phyloP scores from a whole-genome alignment of 345 rosid species.

The Aethionema arabicum region DNA sequence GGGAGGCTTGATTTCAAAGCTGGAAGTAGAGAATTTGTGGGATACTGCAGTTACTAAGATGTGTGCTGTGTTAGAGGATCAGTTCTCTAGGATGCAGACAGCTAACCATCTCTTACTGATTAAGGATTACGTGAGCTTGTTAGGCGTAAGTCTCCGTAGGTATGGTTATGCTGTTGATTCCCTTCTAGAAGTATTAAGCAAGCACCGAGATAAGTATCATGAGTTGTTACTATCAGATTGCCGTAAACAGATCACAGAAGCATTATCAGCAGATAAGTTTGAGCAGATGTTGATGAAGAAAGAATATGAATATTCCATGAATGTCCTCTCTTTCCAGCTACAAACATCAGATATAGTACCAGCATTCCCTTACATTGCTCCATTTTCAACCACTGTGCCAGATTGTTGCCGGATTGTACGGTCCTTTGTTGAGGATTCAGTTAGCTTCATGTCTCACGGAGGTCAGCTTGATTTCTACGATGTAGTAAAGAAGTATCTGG shows the following conservation, averaged over 20 bases:
- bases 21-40: conserved; percentile 92
- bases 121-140: conserved; percentile 95
- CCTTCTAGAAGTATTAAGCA: conserved; percentile 85
- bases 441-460: conserved; percentile 92
- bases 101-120: conserved; percentile 92
- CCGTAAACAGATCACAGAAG: conserved; percentile 85
- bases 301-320: conserved; percentile 95
- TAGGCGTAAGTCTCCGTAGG: conserved; percentile 84
- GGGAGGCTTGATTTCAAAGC: conserved; percentile 76
- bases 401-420: conserved; percentile 95
- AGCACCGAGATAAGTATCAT: conserved; percentile 93
- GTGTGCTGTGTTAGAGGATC: conserved; percentile 97
- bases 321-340: conserved; percentile 92
- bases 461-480: conserved; percentile 95
- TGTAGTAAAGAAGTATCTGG: conserved; percentile 88
- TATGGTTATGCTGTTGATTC: conserved; percentile 88
- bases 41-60: conserved; percentile 90
- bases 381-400: conserved; percentile 90
- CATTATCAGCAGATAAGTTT: conserved; percentile 88
- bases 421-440: conserved; percentile 92
- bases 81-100: conserved; percentile 98
- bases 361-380: conserved; percentile 89
- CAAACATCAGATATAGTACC: conserved; percentile 89
- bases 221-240: conserved; percentile 93
- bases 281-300: conserved; percentile 99